Percentiles rank a stretch among this genome's conserved stretches.
Conservation (phyloP, 805 yeast species). For the Suhomyces sp. region DNA sequence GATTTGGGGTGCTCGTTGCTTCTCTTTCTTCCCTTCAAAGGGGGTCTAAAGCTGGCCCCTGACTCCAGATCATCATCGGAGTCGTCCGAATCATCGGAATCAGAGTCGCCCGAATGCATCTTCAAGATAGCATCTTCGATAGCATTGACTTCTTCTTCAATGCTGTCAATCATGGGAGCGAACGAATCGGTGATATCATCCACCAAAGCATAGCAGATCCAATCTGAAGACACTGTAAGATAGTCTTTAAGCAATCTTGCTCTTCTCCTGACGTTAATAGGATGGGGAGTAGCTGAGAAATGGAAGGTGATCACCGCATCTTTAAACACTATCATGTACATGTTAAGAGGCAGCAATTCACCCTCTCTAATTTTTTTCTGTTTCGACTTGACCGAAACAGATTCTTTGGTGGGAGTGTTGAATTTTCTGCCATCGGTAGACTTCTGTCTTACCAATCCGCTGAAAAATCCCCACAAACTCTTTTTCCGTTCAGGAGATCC, state of each 20-base stretch:
- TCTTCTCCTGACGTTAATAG: constrained; percentile 91
- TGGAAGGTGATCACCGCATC: constrained; percentile 93
- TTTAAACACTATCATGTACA: constrained; percentile 87
- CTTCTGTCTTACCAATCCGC: constrained; percentile 8
- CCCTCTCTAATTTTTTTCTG: constrained; percentile 40
- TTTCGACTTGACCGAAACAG: constrained; percentile 21
- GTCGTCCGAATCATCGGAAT: constrained; percentile 38
- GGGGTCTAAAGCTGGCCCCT: constrained; percentile 9
- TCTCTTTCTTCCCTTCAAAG: constrained; percentile 4
- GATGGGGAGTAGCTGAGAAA: constrained; percentile 92
- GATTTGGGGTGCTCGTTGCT: constrained; percentile 3
- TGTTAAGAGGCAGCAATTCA: constrained; percentile 83
- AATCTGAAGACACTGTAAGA: constrained; percentile 85
- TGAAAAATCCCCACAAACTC: constrained; percentile 14
- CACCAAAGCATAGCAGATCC: constrained; percentile 95
- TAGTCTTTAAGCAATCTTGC: constrained; percentile 86
- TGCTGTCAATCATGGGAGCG: constrained; percentile 93
- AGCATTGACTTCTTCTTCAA: constrained; percentile 91
- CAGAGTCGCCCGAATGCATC: constrained; percentile 72
- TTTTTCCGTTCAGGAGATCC: constrained; percentile 16
- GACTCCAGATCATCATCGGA: constrained; percentile 29
- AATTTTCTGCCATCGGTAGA: neutral
- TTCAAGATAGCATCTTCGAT: constrained; percentile 88
- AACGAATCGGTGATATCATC: constrained; percentile 97
- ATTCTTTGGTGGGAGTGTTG: constrained; percentile 11